A percentile compares a stretch with the other conserved stretches of the same genome.
These are phyloP conservation scores for Endothia cerciana DNA, from an alignment of 2,329 filamentous ascomycete species.

Conservation along the genomic window DNA sequence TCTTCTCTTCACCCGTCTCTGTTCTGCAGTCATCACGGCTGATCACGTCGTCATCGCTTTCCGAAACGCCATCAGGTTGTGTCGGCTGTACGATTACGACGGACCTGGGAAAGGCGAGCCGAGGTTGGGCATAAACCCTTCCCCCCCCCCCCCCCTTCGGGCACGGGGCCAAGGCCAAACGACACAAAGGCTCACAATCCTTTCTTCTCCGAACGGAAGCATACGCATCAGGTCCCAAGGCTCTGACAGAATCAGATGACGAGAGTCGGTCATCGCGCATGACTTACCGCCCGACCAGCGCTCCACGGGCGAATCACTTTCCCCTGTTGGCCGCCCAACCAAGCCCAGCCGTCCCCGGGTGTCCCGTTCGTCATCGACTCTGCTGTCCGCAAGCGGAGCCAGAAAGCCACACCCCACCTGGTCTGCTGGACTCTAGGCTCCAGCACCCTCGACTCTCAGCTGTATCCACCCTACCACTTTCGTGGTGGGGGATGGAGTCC, in stretches of 20 bases:
- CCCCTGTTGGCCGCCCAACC: constrained; percentile 19
- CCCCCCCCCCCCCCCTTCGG: neutral
- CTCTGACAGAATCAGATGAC: constrained; percentile 8
- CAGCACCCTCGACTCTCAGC: constrained; percentile 7
- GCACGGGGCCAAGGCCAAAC: neutral
- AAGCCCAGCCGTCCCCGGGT: constrained; percentile 16
- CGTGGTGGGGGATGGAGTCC: constrained; percentile 1
- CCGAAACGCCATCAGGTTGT: neutral
- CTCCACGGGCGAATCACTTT: constrained; percentile 17
- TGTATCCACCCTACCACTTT: neutral
- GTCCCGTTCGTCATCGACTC: constrained; percentile 17
- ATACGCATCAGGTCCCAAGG: neutral
- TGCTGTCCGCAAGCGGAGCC: constrained; percentile 21
- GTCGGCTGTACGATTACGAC: neutral
- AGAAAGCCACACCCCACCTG: constrained; percentile 11
- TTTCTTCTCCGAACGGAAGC: neutral
- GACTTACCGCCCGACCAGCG: neutral
- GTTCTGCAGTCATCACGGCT: constrained; percentile 9
- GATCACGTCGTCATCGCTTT: neutral
- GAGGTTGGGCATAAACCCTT: neutral
- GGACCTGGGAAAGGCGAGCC: constrained; percentile 5
- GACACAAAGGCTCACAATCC: neutral
- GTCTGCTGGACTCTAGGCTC: constrained; percentile 3
- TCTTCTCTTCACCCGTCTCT: neutral
- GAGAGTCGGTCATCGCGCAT: neutral